phyloP scores from a whole-genome alignment of 345 rosid species.

The Cardamine occulta region DNA sequence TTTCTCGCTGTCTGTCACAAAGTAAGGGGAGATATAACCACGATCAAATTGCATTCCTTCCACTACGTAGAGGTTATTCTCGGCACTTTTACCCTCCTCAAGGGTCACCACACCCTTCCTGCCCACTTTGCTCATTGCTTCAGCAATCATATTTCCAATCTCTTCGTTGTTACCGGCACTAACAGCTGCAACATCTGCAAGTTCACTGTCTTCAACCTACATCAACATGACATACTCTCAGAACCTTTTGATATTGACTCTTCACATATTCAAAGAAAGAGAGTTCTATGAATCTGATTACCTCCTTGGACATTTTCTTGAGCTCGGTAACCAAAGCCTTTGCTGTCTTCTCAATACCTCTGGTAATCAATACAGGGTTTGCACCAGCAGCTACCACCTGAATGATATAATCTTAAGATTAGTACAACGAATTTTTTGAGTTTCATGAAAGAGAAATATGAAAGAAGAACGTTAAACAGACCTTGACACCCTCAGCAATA shows the following conservation, averaged over 20 bases:
- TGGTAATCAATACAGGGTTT: constrained; percentile 89
- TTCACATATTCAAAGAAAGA: constrained; percentile 5
- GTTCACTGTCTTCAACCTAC: constrained; percentile 98
- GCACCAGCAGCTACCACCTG: constrained; percentile 99
- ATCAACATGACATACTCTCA: constrained; percentile 28
- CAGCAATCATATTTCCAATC: constrained; percentile 97
- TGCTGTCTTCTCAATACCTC: constrained; percentile 94
- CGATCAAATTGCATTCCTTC: constrained; percentile 99
- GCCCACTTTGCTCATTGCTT: constrained; percentile 97
- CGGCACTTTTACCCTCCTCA: constrained; percentile 99
- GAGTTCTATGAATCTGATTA: constrained; percentile 26
- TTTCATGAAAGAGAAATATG: constrained; percentile 1
- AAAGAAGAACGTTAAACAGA: constrained; percentile 36
- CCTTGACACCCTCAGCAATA: constrained; percentile 97
- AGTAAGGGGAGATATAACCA: constrained; percentile 97
- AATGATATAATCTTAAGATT: constrained; percentile 4
- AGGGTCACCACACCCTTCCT: constrained; percentile 97
- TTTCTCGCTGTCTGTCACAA: constrained; percentile 95
- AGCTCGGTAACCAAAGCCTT: constrained; percentile 86
- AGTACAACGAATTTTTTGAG: neutral
- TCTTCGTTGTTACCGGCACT: constrained; percentile 97
- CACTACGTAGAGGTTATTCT: constrained; percentile 91
- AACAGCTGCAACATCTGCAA: constrained; percentile 98
- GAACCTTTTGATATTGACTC: neutral
- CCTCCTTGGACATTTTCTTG: constrained; percentile 88